Conservation (phyloP, 2,329 filamentous ascomycete genomes). For the Pestalotiopsis sp. region DNA sequence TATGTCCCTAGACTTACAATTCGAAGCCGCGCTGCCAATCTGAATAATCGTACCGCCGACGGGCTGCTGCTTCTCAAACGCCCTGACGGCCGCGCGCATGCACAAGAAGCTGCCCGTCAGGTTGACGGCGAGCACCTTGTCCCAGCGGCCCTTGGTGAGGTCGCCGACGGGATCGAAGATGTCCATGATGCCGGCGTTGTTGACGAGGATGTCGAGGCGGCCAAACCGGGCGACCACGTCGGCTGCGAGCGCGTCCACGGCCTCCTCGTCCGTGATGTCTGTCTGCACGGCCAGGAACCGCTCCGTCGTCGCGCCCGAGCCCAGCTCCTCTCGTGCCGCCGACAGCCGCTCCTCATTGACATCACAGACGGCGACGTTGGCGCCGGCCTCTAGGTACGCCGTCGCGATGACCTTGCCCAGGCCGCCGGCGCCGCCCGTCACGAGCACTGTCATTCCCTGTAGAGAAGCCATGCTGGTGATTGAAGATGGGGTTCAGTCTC, state of each 20-base stretch:
- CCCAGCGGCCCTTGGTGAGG: constrained; percentile 49
- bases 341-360: constrained; percentile 29
- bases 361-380: constrained; percentile 34
- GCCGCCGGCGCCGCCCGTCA: constrained; percentile 34
- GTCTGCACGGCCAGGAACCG: constrained; percentile 28
- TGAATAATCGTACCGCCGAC: constrained; percentile 27
- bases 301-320: constrained; percentile 13
- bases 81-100: constrained; percentile 51
- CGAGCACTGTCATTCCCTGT: constrained; percentile 23
- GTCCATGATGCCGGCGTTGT: constrained; percentile 62
- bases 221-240: constrained; percentile 35
- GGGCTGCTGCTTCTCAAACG: constrained; percentile 44
- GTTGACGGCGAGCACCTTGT: constrained; percentile 57
- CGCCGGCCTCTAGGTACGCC: constrained; percentile 30
- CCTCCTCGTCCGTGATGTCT: constrained; percentile 34
- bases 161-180: constrained; percentile 54
- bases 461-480: constrained; percentile 2
- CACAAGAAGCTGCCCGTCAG: constrained; percentile 57
- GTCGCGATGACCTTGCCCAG: constrained; percentile 34
- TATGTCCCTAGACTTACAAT: background rate
- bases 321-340: constrained; percentile 26
- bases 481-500: background rate
- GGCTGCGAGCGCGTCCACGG: constrained; percentile 31
- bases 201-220: constrained; percentile 59
- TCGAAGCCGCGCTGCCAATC: constrained; percentile 22